Evolutionary conservation across 2,329 filamentous ascomycete species (phyloP), one percentile per base, ranked within the genome.

Genomic region (Immersiporthe knoxdaviesiana): DNA sequence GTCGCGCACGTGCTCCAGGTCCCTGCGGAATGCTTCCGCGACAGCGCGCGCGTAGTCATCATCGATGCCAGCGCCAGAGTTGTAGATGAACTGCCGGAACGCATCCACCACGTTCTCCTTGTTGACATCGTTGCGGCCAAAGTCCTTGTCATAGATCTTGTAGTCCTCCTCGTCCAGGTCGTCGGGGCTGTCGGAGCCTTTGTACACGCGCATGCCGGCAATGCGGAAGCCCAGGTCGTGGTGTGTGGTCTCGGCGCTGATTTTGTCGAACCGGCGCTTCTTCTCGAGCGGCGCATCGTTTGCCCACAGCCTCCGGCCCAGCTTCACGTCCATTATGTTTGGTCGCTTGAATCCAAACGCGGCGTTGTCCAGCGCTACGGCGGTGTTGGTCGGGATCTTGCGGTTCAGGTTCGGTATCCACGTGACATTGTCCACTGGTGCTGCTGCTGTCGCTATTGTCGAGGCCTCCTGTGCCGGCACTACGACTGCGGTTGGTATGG

Each of bases 251-350:
- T 84, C 81, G 37, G 79, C 77, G 41, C 83, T 82, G 69, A 91
- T 87, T 76, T 87, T 83, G 73, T 89, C 84, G 74, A 91, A 90
- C 39, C 88, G 84, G 47, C 79, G 76, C 74, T 86, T 85, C 81
- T 91, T 91, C 75, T 88, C 83, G 35, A 78, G 73, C 0, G 86
- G 84, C 32, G 88, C 88, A 72, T 90, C 84, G 70, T 97, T 92
- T 18, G 92, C 95, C 91, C 94, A 98, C 7, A 99, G 82, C 41
- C 92, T 87, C 63, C 90, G 86, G 58, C 96, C 96, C 27, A 99
- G 88, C 82, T 99, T 99, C 73, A 97, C 88, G 77, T 99, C 96
- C 69, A 99, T 83, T 10, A 99, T 93, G 74, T 97, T 98, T 8
- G 96, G 93, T 69, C 88, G 87, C 75, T 87, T 88, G 83, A 94